Evolutionary conservation across 2,329 filamentous ascomycete genomes (phyloP), one percentile per base, ranked within the genome.

Genomic region (Gremmenia infestans): DNA sequence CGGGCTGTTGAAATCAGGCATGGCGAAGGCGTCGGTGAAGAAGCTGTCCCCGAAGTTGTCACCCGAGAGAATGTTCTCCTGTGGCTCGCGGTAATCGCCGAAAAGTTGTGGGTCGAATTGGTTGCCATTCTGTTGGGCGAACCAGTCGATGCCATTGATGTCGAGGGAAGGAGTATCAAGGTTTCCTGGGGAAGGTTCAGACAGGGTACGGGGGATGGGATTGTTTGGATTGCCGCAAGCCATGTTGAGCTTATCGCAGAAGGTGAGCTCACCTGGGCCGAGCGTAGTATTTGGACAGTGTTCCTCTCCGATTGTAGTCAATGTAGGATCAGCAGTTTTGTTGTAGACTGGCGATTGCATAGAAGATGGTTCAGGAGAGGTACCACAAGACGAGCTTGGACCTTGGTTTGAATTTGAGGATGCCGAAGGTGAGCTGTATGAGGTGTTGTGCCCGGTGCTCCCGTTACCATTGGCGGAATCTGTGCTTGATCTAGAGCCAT

Each of bases 31-130:
- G 64, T 96, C 92, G 62, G 82, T 82, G 53, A 70, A 70, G 58
- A 68, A 68, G 46, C 83, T 80, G 50, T 67, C 61, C 35, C 52
- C 59, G 67, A 95, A 91, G 25, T 59, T 52, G 43, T 67, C 62
- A 15, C 55, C 58, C 14, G 95, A 89, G 8, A 96, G 74, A 14
- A 96, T 80, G 54, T 87, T 93, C 55, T 91, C 88, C 67, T 96
- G 90, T 0, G 91, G 86, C 68, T 99, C 94, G 52, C 94, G 86
- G 73, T 97, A 97, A 65, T 91, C 89, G 53, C 88, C 89, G 71
- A 97, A 97, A 4, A 97, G 78, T 54, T 94, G 85, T 0, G 94
- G 93, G 60, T 97, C 92, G 66, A 97, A 97, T 61, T 88, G 85
- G 54, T 89, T 89, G 55, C 87, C 86, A 65, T 91, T 93, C 70